phyloP scores from a whole-genome alignment of 2,329 filamentous ascomycete species.

The Colletotrichum gloeosporioides region DNA sequence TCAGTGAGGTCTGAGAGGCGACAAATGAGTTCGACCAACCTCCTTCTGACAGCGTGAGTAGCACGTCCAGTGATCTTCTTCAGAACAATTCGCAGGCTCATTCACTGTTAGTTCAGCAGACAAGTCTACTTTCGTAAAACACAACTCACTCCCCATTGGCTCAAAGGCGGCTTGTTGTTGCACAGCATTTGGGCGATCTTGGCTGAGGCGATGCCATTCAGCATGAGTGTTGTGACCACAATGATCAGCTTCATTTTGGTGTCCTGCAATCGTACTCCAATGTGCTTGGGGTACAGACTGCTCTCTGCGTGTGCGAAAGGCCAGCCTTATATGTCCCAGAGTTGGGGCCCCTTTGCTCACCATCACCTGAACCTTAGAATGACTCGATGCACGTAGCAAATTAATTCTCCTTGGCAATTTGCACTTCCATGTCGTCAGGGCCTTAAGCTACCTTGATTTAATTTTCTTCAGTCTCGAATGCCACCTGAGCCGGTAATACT shows the following conservation, averaged over 20 bases:
- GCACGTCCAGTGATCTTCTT: neutral
- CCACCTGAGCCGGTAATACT: neutral
- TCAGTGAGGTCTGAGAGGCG: rapidly evolving
- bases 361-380: neutral
- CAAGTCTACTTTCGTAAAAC: rapidly evolving
- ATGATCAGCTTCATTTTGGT: neutral
- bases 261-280: neutral
- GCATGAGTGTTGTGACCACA: neutral
- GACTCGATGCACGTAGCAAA: neutral
- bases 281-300: rapidly evolving
- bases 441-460: neutral
- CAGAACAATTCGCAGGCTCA: neutral
- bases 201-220: neutral
- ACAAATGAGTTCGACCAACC: neutral
- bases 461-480: neutral
- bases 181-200: neutral
- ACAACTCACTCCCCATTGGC: neutral
- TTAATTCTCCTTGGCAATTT: neutral
- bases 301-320: rapidly evolving
- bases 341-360: neutral
- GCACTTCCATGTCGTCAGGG: neutral
- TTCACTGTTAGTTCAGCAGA: neutral
- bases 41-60: neutral
- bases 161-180: neutral
- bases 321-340: neutral